Base-by-base conservation (phyloP, 2,329 filamentous ascomycete species). In the Diaporthe capsici region DNA sequence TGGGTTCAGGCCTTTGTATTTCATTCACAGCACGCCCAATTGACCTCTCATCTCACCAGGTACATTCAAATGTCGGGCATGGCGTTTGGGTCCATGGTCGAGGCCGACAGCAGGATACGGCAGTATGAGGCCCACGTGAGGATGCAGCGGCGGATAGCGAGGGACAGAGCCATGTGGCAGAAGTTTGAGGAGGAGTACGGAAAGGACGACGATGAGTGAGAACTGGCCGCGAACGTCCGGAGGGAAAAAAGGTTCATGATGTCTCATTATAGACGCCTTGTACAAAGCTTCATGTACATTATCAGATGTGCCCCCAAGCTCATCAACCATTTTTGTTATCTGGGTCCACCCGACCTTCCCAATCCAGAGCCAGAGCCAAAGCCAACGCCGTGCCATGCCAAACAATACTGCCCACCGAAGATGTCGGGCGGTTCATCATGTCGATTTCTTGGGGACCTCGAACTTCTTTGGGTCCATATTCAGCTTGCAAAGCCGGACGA, bases 381-480 rank as follows among this genome's bases (percentile, higher is more conserved):
- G 71, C 68, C 67, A 77, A 77, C 76, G 76, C 76, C 76, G 37
- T 74, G 76, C 76, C 68, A 76, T 74, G 75, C 70, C 63, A 67
- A 55, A 76, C 61, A 75, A 51, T 44, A 73, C 44, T 22, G 47
- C 37, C 44, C 61, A 34, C 22, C 70, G 25, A 37, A 31, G 28
- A 51, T 53, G 42, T 31, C 8, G 20, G 39, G 49, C n/a, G 34
- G n/a, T 42, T 47, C 73, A 53, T 76, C 61, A 68, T 34, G 65
- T 71, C 82, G 80, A 85, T 80, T 83, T 85, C 63, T 82, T 81
- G 25, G 83, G 75, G 53, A 81, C 78, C 79, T 88, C 88, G 82
- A 98, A 98, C 77, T 94, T 90, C 83, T 94, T 93, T 4, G 95
- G 94, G 81, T 98, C 94, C 96, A 99, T 98, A 84, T 98, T 98